Conservation (phyloP, 2,329 filamentous ascomycete genomes). For the Trichoderma pleuroti region DNA sequence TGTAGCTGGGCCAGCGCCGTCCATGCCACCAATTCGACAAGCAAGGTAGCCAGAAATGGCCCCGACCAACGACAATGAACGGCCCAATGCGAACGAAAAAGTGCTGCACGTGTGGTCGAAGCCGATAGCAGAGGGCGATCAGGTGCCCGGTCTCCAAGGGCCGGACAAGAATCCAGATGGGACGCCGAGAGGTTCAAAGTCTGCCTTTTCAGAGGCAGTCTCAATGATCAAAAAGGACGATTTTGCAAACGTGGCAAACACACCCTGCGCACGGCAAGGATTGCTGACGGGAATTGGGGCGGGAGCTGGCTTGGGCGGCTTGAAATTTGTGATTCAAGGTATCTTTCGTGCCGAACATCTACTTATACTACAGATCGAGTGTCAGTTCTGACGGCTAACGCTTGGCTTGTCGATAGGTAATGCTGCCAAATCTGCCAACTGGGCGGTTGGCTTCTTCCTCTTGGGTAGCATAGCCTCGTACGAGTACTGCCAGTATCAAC, state of each 20-base stretch:
- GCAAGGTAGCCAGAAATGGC: slow-evolving; percentile 36
- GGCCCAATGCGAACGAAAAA: slow-evolving; percentile 29
- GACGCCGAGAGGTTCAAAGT: slow-evolving; percentile 19
- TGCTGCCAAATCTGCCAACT: slow-evolving; percentile 63
- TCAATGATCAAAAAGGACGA: slow-evolving; percentile 65
- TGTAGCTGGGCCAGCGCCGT: background rate
- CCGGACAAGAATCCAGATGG: slow-evolving; percentile 17
- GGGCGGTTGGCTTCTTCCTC: slow-evolving; percentile 77
- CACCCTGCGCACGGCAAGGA: slow-evolving; percentile 80
- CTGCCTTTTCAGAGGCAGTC: slow-evolving; percentile 56
- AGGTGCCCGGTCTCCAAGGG: slow-evolving; percentile 13
- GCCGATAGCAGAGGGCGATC: slow-evolving; percentile 29
- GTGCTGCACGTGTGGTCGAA: slow-evolving; percentile 38
- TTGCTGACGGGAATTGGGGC: slow-evolving; percentile 78
- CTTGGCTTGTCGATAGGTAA: slow-evolving; percentile 27
- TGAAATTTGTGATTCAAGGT: slow-evolving; percentile 75
- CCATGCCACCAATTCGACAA: slow-evolving; percentile 16
- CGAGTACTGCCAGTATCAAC: slow-evolving; percentile 77
- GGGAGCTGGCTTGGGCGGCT: slow-evolving; percentile 70
- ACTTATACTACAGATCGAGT: background rate
- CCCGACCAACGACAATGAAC: slow-evolving; percentile 29
- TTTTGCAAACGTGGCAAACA: slow-evolving; percentile 68
- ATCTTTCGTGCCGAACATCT: slow-evolving; percentile 28
- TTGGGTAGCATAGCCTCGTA: slow-evolving; percentile 68
- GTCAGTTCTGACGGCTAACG: background rate